Percentiles rank a stretch among this genome's conserved stretches.
These are phyloP conservation scores for Fragaria iinumae DNA, from an alignment of 306 rosid genomes.

Conservation along the genomic window DNA sequence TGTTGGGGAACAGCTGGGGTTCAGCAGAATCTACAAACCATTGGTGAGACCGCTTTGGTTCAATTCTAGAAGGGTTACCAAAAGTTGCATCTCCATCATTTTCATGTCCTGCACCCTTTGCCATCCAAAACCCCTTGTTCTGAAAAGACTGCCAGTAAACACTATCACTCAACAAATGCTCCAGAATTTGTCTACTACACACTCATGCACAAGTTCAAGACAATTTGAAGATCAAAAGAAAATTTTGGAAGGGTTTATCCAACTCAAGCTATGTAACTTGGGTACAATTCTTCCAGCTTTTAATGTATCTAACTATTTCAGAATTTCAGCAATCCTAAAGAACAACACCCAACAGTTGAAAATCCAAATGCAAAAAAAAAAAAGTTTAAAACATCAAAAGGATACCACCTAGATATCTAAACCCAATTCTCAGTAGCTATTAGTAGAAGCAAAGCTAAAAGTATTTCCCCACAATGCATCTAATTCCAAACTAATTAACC, in stretches of 20 bases:
- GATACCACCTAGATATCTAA: background rate
- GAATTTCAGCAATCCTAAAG: background rate
- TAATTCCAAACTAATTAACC: background rate
- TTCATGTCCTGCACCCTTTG: slow-evolving; percentile 50
- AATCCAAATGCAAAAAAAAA: background rate
- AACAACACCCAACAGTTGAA: background rate
- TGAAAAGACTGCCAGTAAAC: slow-evolving; percentile 42
- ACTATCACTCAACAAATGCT: slow-evolving; percentile 5
- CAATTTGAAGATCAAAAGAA: background rate
- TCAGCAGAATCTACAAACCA: slow-evolving; percentile 73
- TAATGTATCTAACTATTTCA: background rate
- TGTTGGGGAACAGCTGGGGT: slow-evolving; percentile 57
- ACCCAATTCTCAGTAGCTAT: background rate
- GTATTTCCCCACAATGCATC: background rate
- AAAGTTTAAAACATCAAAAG: background rate
- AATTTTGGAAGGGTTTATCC: background rate
- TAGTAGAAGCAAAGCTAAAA: background rate
- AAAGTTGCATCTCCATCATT: slow-evolving; percentile 46
- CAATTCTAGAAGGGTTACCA: slow-evolving; percentile 54
- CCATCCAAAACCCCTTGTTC: slow-evolving; percentile 72
- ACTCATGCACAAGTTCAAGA: background rate
- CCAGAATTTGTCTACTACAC: background rate
- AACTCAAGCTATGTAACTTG: background rate
- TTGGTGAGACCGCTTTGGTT: slow-evolving; percentile 68
- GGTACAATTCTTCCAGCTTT: background rate